Percentiles rank a stretch among this genome's conserved stretches.
Conservation (phyloP, 768 basidiomycete genomes). For the Tulasnella calospora region DNA sequence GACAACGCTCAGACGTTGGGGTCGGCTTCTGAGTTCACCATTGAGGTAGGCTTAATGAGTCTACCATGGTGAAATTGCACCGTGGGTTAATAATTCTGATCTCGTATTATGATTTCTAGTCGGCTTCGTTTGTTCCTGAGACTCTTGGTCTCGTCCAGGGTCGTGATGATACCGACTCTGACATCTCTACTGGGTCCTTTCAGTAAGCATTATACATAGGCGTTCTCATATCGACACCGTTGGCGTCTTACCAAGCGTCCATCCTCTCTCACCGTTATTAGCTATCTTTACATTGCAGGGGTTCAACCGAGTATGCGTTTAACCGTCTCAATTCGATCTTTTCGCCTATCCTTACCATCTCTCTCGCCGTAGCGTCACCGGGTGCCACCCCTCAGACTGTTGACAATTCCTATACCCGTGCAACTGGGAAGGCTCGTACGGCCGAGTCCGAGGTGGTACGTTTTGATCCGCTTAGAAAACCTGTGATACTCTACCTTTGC, state of each 20-base stretch:
- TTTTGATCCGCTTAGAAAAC: neutral
- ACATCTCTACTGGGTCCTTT: neutral
- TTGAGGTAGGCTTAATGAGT: too few relatives aligned
- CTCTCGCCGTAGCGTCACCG: neutral
- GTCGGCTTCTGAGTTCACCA: too few relatives aligned
- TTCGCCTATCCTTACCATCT: neutral
- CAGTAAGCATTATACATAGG: neutral
- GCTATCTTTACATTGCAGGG: neutral
- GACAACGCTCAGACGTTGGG: too few relatives aligned
- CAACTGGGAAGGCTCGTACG: neutral
- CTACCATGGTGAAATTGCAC: too few relatives aligned
- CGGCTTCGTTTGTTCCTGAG: too few relatives aligned
- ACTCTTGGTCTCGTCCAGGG: neutral
- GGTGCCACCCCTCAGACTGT: neutral
- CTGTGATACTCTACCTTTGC: neutral
- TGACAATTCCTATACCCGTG: neutral
- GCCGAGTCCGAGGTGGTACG: neutral
- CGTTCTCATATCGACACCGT: neutral
- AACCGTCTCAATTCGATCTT: neutral
- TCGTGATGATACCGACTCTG: neutral
- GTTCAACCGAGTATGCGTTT: neutral
- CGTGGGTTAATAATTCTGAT: too few relatives aligned
- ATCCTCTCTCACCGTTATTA: neutral
- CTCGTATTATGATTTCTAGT: too few relatives aligned
- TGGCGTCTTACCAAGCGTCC: too few relatives aligned